Evolutionary conservation across 768 basidiomycete species (phyloP), one percentile per base, ranked within the genome.

Genomic region (Mycena pura): DNA sequence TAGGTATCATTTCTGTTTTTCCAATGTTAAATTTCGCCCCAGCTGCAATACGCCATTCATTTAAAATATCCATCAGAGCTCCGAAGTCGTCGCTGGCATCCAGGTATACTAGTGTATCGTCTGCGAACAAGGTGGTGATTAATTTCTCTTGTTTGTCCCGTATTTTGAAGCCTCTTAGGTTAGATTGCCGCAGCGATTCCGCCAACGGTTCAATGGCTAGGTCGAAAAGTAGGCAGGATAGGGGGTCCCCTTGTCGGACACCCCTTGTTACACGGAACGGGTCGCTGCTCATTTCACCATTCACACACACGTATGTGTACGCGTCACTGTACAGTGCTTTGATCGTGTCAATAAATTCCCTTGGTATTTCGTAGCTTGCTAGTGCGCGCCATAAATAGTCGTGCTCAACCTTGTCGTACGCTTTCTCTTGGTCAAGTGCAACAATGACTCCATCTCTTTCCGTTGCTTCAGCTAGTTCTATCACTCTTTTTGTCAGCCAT

Each of bases 231-330:
- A 51, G 31, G 49, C 49, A 51, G 11, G 49, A 51, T 4, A 51
- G 55, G 0, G 72, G 70, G 61, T 75, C 73, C 2, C 72, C 74
- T 32, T 76, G 76, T 15, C 72, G 36, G 4, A 64, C 63, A 1
- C 63, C 63, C 13, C 58, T n/a, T 22, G 25, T 55, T 1, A 61
- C 52, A 9, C 15, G 14, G 39, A 44, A 68, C 3, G 68, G 56
- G 27, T 50, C 28, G 21, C 14, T 15, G 44, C 68, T 69, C 22
- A 55, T 2, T 2, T 45, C 31, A 2, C 68, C 68, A 39, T 67
- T 63, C 8, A 71, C 39, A 10, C 53, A 55, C 6, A 61, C 62
- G 2, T 27, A 1, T n/a, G 64, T 68, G 3, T 62, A 3, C 8
- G 66, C 66, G 15, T 51, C 36, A 3, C 29, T 27, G 44, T 66